Base-by-base conservation (phyloP, 306 rosid species). In the Luffa aegyptiaca region DNA sequence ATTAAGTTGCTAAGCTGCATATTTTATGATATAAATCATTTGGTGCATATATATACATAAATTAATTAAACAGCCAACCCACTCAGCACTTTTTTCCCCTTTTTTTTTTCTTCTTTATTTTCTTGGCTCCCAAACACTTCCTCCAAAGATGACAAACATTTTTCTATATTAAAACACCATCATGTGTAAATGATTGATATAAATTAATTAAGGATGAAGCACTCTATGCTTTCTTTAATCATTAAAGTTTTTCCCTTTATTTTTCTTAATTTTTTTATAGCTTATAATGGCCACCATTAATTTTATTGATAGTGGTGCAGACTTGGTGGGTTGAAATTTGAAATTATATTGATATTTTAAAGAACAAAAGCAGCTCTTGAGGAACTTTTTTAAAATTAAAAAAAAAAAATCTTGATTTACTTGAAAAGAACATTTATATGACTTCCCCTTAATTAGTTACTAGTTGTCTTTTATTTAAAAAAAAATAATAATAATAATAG, bases 131-230 rank as follows among this genome's bases (percentile, higher is more conserved):
- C 71, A 64, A 64, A 64, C 71, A 64, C 71, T 35, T 8, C 72
- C 21, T 16, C 74, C 49, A 66, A 66, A 37, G 10, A 7, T 14
- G 20, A 64, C 65, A 59, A 2, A 57, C 1, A 46, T 26, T 35
- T 37, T 31, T 3, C 0, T 74, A 74, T 46, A 46, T 21, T 18
- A 49, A 74, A 74, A 51, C 55, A 49, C 21, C 62, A 74, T 74
- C 42, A 74, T 73, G 21, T 14, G 51, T 21, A 49, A 31, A 73
- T 73, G 78, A 74, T 74, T 49, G 78, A 31, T 26, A 74, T 74
- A 49, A 12, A 73, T 65, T 16, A 35, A 64, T 64, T 65, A 66
- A 8, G 48, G 21, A 71, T 20, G 39, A 46, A 42, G 56, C 52
- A 45, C 76, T 41, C 76, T 70, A 42, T 69, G 11, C 7, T 62